These are phyloP conservation scores for Macaranga tanarius DNA, from an alignment of 441 rosid genomes.

Conservation along the genomic window DNA sequence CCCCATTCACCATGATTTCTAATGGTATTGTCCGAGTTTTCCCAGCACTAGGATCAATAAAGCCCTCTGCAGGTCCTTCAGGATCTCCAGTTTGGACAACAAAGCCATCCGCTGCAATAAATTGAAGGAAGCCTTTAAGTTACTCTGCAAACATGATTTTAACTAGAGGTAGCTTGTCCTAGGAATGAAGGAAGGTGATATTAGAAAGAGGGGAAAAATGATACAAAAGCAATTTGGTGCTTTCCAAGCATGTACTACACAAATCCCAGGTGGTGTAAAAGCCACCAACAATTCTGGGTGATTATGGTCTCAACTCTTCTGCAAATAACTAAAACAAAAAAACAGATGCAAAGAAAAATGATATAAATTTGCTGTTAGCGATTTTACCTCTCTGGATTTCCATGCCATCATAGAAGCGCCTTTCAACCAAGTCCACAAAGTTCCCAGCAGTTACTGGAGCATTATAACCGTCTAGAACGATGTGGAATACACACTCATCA, in stretches of 20 bases:
- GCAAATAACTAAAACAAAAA: not conserved
- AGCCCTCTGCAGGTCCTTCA: slow-evolving; percentile 93
- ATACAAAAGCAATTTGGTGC: not conserved
- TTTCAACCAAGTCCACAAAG: slow-evolving; percentile 82
- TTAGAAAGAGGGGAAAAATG: not conserved
- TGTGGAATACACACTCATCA: slow-evolving; percentile 79
- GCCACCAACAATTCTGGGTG: not conserved
- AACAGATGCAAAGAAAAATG: not conserved
- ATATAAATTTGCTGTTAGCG: not conserved
- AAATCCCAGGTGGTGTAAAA: not conserved
- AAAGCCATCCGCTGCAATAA: slow-evolving; percentile 90
- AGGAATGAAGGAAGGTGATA: not conserved
- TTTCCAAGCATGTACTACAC: not conserved
- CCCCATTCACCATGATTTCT: slow-evolving; percentile 79
- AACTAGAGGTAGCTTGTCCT: not conserved
- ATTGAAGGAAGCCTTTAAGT: slow-evolving; percentile 13
- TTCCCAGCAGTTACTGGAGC: slow-evolving; percentile 97
- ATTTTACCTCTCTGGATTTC: slow-evolving; percentile 93
- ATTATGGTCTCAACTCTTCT: not conserved
- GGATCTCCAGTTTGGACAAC: slow-evolving; percentile 99
- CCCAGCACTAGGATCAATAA: slow-evolving; percentile 93
- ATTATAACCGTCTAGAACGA: slow-evolving; percentile 92
- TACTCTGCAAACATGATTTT: slow-evolving; percentile 2
- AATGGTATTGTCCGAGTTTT: slow-evolving; percentile 78
- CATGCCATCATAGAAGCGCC: slow-evolving; percentile 98